Base-by-base conservation (phyloP, 768 basidiomycete genomes). In the Atractiella rhizophila region DNA sequence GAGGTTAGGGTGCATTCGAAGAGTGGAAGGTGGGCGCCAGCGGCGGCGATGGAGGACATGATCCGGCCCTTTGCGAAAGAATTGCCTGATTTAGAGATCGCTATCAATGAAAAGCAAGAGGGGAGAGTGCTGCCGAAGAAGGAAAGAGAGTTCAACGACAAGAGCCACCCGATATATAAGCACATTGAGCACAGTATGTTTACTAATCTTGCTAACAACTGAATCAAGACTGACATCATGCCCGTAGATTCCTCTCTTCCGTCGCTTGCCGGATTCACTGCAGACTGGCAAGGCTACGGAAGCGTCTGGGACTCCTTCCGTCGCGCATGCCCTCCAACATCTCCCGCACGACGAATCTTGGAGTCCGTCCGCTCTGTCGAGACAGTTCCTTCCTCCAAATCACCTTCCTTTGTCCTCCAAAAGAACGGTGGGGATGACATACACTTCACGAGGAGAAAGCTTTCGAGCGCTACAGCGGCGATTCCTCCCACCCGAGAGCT, bases 71-170 rank as follows among this genome's bases (percentile, higher is more conserved):
- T 37, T 44, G 42, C 53, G 19, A 28, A 33, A 2, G 54, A 83
- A 73, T 67, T 96, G 4, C 86, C 88, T 11, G 73, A 96, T 62
- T 74, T 98, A 74, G 77, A 91, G 51, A 73, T 98, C 48, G 71
- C 91, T 0, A 71, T 98, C 60, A 96, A 94, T 51, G 72, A 78
- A 19, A 78, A 76, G 60, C 77, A 85, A 1, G 91, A 96, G 60
- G 81, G 88, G 10, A 74, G 91, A 13, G 71, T 98, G 7, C 64
- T 98, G 29, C 54, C 54, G 9, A 40, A 37, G 28, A 33, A 39
- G 29, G 44, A 50, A 38, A 42, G 37, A 30, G 35, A 39, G 16
- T 40, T 55, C 27, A 35, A 42, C 28, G 45, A 50, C 20, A 52
- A 51, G 9, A 49, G 48, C 15, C 18, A 28, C 37, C 23, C 39